Conservation (phyloP, 176 grass and related monocot genomes). For the Lolium multiflorum region DNA sequence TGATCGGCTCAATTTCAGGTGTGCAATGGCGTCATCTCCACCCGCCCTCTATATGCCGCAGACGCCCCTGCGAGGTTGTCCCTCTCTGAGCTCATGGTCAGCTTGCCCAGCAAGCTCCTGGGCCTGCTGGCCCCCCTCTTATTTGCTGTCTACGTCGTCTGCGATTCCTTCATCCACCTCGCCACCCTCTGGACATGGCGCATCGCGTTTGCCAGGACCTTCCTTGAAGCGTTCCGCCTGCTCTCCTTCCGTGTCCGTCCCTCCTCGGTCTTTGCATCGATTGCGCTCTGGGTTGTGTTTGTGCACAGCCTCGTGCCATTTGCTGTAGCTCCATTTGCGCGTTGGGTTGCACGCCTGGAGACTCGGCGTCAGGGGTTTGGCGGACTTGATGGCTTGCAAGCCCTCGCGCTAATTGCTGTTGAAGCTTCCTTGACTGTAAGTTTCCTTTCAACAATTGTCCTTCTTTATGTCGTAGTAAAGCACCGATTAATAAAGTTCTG, state of each 20-base stretch:
- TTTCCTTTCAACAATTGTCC: background rate
- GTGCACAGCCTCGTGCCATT: background rate
- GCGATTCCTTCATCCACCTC: background rate
- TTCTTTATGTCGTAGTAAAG: background rate
- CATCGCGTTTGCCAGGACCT: background rate
- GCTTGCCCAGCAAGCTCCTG: background rate
- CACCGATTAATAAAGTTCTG: background rate
- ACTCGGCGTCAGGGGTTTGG: constrained; percentile 20
- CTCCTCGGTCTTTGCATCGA: background rate
- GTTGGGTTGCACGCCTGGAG: constrained; percentile 23
- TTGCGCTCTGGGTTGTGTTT: background rate
- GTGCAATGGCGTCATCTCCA: background rate
- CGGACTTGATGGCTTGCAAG: constrained; percentile 36
- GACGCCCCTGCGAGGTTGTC: background rate
- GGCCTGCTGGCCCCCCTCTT: background rate
- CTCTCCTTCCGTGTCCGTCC: background rate
- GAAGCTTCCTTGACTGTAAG: constrained; percentile 40
- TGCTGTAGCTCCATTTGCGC: constrained; percentile 35
- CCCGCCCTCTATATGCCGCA: background rate
- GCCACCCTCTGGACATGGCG: background rate
- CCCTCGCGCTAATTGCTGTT: constrained; percentile 24
- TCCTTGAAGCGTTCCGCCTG: background rate
- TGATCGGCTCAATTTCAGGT: background rate
- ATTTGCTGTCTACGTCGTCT: background rate
- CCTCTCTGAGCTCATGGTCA: background rate